These are phyloP conservation scores for Ambrosiella cleistominuta DNA, from an alignment of 2,329 filamentous ascomycete species.

Conservation along the genomic window DNA sequence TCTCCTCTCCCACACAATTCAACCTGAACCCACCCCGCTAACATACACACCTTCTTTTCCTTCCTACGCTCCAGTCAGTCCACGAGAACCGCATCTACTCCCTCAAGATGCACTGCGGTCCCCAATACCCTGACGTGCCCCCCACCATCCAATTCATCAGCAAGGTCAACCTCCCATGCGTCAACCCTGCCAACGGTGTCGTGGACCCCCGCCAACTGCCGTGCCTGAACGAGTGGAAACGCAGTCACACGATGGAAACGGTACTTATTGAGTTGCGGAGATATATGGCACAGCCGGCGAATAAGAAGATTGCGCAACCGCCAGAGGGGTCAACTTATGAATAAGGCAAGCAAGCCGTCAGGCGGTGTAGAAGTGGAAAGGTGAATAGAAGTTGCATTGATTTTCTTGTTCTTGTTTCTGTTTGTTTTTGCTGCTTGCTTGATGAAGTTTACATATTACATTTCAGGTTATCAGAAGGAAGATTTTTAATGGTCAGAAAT, in stretches of 20 bases:
- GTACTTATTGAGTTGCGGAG: slow-evolving; percentile 72
- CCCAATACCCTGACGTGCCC: slow-evolving; percentile 73
- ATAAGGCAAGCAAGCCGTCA: not conserved
- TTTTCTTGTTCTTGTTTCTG: not conserved
- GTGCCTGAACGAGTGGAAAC: slow-evolving; percentile 77
- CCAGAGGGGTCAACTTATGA: slow-evolving; percentile 53
- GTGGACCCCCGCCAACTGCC: slow-evolving; percentile 73
- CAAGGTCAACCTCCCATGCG: slow-evolving; percentile 91
- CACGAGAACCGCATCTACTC: slow-evolving; percentile 99
- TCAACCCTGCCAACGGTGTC: slow-evolving; percentile 61
- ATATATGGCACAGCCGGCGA: slow-evolving; percentile 81
- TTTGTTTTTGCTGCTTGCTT: not conserved
- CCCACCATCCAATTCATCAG: slow-evolving; percentile 85
- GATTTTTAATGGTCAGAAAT: too few species aligned
- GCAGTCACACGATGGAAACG: slow-evolving; percentile 89
- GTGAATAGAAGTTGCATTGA: not conserved
- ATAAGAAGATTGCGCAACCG: slow-evolving; percentile 93
- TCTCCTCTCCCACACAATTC: not conserved
- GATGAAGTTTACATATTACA: too few species aligned
- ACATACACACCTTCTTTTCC: not conserved
- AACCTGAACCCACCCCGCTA: slow-evolving; percentile 3
- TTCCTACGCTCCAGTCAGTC: slow-evolving; percentile 43
- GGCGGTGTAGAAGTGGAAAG: not conserved
- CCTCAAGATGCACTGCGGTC: slow-evolving; percentile 87
- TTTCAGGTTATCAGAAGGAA: too few species aligned